Base-by-base conservation (phyloP, 768 basidiomycete genomes). In the Sutorius australiensis region DNA sequence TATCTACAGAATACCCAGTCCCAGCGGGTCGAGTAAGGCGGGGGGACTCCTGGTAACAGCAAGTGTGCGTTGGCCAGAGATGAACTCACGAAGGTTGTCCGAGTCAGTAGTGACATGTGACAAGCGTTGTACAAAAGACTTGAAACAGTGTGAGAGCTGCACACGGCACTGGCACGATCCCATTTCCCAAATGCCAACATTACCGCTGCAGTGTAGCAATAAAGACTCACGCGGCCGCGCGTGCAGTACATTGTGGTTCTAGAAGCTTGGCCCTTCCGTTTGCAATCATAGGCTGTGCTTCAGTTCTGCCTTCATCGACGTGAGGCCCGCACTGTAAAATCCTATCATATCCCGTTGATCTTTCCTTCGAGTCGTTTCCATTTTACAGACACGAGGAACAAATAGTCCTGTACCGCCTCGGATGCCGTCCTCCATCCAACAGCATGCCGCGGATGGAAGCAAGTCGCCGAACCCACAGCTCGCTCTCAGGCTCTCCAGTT, bases 301-400 rank as follows among this genome's bases (percentile, higher is more conserved):
- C 38, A 24, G 54, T 59, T 37, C 13, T n/a, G 9, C 46, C 46
- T 21, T 28, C 41, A n/a, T 45, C 27, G 33, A 12, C 43, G 42
- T 6, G 51, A 17, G 10, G 41, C 11, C 13, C 13, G 37, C 37
- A 45, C 48, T 10, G 24, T 40, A 39, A 49, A 45, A 31, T 55
- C 16, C 36, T 48, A 56, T 48, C 33, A 17, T 9, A n/a, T 28
- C 17, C 31, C 43, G 16, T 14, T 5, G 21, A 28, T 33, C 4
- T 16, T 37, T 46, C 5, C 33, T 36, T 33, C 4, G 24, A 24
- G 24, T 24, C 24, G 17, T 53, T 58, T 54, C 60, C 48, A 58
- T 54, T 61, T 33, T 27, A 14, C 46, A 37, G 42, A 41, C 32
- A 43, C 31, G 45, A 46, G 21, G 0, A 6, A 5, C 10, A 12